Conservation (phyloP, 352 stramenopile species). For the Pythium volutum region DNA sequence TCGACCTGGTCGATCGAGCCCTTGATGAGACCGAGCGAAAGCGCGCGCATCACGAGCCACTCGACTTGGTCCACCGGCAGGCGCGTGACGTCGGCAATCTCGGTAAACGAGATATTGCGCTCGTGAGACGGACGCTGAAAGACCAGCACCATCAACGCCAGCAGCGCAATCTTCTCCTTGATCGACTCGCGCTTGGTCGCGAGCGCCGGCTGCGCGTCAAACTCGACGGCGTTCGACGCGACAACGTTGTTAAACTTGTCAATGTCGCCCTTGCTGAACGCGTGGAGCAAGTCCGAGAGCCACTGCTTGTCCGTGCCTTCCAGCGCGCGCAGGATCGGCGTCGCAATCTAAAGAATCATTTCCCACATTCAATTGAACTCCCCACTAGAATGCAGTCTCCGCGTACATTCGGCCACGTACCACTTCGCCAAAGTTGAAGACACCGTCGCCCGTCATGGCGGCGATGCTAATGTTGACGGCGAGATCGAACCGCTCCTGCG, state of each 20-base stretch:
- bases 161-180: constrained; percentile 97
- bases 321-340: constrained; percentile 90
- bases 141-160: constrained; percentile 96
- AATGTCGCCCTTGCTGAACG: constrained; percentile 95
- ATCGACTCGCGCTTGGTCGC: constrained; percentile 93
- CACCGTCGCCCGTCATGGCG: constrained; percentile 94
- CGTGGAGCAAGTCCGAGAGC: constrained; percentile 93
- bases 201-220: constrained; percentile 91
- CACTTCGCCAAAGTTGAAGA: constrained; percentile 99
- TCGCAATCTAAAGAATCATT: constrained; percentile 67
- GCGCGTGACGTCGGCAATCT: constrained; percentile 90
- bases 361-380: constrained; percentile 6
- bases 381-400: not conserved
- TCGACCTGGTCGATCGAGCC: constrained; percentile 92
- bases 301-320: constrained; percentile 91
- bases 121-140: constrained; percentile 95
- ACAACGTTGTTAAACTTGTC: constrained; percentile 91
- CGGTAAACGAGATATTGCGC: constrained; percentile 91
- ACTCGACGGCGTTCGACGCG: constrained; percentile 65
- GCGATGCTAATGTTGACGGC: constrained; percentile 95
- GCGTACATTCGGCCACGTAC: constrained; percentile 36
- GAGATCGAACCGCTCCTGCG: constrained; percentile 80
- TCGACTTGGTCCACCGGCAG: constrained; percentile 93
- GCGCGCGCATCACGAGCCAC: constrained; percentile 97
- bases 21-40: constrained; percentile 96